Evolutionary conservation across 768 basidiomycete species (phyloP), one percentile per base, ranked within the genome.

Genomic region (Amanita subjunquillea): DNA sequence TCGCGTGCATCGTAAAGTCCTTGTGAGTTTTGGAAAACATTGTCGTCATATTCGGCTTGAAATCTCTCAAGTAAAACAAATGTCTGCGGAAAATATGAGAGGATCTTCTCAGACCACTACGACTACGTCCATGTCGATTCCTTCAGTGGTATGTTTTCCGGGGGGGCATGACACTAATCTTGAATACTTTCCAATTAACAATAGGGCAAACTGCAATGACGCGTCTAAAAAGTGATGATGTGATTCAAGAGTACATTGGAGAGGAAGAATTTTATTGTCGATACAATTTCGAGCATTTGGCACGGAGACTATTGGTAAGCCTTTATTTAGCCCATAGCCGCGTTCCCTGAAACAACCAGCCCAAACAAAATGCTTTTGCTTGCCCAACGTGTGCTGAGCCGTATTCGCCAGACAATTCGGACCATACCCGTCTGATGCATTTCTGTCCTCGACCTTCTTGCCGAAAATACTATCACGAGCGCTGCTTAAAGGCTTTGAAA

Each of bases 371-470:
- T 0, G 47, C 58, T 0, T 44, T 48, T 10, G 67, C 72, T 0
- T 83, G 82, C 50, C 43, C 34, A 12, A 57, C 69, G 3, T 84
- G 82, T 63, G 56, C 55, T 10, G 39, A 61, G 3, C 72, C 75
- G 0, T 84, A 83, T 56, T 66, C 65, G 27, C 76, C 79, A 0
- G 68, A 74, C 46, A 58, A 66, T 39, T 22, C 59, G 38, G 44
- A 61, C 23, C 51, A 58, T 2, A 25, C 47, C 6, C 57, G 59
- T 4, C 37, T 76, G 6, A 78, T 78, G 65, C 78, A 83, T 50
- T 80, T 80, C 50, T 84, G 82, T 57, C 79, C 80, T 0, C 72
- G 76, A 0, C 76, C 74, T 0, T 50, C 56, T 0, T 84, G 82
- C 55, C 62, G 69, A 9, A 68, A 60, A 3, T 71, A 67, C 6